phyloP scores from a whole-genome alignment of 2,329 filamentous ascomycete species.

The Bipolaris oryzae region DNA sequence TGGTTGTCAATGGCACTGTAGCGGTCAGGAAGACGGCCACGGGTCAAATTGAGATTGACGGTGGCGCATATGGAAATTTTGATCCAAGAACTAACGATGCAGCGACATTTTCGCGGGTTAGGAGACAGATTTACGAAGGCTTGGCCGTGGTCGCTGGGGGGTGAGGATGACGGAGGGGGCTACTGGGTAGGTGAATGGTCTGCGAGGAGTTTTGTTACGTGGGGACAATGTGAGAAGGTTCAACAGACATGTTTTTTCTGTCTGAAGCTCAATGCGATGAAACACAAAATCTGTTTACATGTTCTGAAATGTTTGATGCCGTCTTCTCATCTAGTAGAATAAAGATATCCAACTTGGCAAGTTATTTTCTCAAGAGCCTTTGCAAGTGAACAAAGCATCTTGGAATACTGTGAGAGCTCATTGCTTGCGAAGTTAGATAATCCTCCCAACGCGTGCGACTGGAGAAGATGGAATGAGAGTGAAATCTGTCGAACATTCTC shows the following conservation, averaged over 20 bases:
- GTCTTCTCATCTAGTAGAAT: neutral
- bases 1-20: slow-evolving; percentile 86
- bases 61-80: slow-evolving; percentile 42
- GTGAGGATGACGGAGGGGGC: neutral
- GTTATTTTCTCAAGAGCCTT: neutral
- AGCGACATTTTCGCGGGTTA: slow-evolving; percentile 82
- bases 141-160: slow-evolving; percentile 83
- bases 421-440: no score
- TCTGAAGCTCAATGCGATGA: neutral
- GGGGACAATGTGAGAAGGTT: neutral
- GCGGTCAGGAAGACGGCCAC: slow-evolving; percentile 86
- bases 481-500: slow-evolving; percentile 36
- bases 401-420: neutral
- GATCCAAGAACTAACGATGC: slow-evolving; percentile 56
- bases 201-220: neutral
- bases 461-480: slow-evolving; percentile 7
- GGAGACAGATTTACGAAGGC: slow-evolving; percentile 89
- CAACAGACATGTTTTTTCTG: neutral
- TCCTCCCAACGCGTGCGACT: no score
- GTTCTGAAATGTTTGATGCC: neutral
- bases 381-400: neutral
- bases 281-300: neutral
- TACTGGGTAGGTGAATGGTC: neutral
- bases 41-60: slow-evolving; percentile 88
- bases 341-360: neutral